Base-by-base conservation (phyloP, 441 rosid genomes). In the Gossypium gossypioides region DNA sequence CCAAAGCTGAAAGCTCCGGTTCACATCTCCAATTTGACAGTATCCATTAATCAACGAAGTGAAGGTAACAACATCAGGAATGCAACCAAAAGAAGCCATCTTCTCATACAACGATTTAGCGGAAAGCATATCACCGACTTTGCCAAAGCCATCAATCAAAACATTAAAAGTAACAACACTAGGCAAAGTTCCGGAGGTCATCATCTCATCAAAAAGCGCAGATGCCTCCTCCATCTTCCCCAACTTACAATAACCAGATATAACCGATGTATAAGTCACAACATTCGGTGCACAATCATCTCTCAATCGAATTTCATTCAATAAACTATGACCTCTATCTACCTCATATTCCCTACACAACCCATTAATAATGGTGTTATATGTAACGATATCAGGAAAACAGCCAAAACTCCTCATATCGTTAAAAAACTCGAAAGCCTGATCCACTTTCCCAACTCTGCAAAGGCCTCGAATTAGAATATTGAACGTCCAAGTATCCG, bases 41-140 rank as follows among this genome's bases (percentile, higher is more conserved):
- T 87, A 89, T 24, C 98, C 97, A 63, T 93, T 88, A 68, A 87
- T 88, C 73, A 93, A 81, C 65, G 93, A 87, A 74, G 91, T 84
- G 73, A 83, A 89, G 46, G 98, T 89, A 65, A 93, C 83, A 71
- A 87, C 88, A 67, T 93, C 94, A 0, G 91, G 87, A 54, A 44
- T 50, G 77, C 86, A 91, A 71, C 85, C 79, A 40, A 83, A 74
- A 58, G 79, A 77, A 71, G 6, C 72, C 96, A 91, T 88, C 81
- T 79, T 89, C 74, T 74, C 80, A 48, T 67, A 77, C 76, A 86
- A 72, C 27, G 54, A 69, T 75, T 84, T 81, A 4, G 91, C 94
- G 12, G 82, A 81, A 71, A 71, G 48, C 80, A 85, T 83, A 52
- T 88, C 80, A 54, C 89, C 86, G 40, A 76, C 82, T 86, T 91